Evolutionary conservation across 495 filamentous ascomycete species (phyloP).

Genomic region (Aspergillus egyptiacus): DNA sequence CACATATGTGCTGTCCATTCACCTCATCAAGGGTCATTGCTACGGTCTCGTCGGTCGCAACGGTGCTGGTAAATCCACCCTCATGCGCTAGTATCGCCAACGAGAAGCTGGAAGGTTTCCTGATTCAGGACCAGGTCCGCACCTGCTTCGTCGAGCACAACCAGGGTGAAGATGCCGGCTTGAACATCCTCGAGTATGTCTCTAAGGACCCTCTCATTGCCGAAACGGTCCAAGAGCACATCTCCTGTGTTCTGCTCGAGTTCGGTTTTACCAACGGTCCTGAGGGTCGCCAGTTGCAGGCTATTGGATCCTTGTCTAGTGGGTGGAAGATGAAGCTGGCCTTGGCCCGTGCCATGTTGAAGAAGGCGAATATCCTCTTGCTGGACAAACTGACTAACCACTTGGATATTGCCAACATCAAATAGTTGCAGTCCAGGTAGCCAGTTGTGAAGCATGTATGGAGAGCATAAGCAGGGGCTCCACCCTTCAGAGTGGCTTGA

Average conservation of each 20-base stretch:
- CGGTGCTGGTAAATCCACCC: slow-evolving; percentile 96
- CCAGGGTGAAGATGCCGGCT: slow-evolving; percentile 92
- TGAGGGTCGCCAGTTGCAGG: slow-evolving; percentile 78
- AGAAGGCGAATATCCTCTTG: slow-evolving; percentile 88
- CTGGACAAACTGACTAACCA: slow-evolving; percentile 99
- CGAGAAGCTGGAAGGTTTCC: slow-evolving; percentile 96
- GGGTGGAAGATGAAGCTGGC: slow-evolving; percentile 99
- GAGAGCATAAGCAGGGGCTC: too few relatives aligned
- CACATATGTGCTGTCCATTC: too few relatives aligned
- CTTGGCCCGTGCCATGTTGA: slow-evolving; percentile 92
- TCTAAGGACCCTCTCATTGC: slow-evolving; percentile 75
- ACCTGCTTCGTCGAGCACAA: slow-evolving; percentile 99
- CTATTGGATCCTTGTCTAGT: slow-evolving; percentile 89
- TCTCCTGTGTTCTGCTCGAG: slow-evolving; percentile 75
- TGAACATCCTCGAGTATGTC: slow-evolving; percentile 90
- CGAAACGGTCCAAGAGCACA: slow-evolving; percentile 65
- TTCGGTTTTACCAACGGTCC: slow-evolving; percentile 91
- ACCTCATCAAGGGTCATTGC: slow-evolving; percentile 88
- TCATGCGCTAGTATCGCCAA: slow-evolving; percentile 95
- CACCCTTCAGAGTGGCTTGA: too few relatives aligned
- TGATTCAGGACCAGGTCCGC: slow-evolving; percentile 77
- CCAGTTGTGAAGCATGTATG: too few relatives aligned
- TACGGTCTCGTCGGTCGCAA: slow-evolving; percentile 97
- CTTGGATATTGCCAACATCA: slow-evolving; percentile 91
- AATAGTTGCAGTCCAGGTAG: slow-evolving; percentile 95